phyloP scores from a whole-genome alignment of 2,329 filamentous ascomycete species.

The Colletotrichum sp. region DNA sequence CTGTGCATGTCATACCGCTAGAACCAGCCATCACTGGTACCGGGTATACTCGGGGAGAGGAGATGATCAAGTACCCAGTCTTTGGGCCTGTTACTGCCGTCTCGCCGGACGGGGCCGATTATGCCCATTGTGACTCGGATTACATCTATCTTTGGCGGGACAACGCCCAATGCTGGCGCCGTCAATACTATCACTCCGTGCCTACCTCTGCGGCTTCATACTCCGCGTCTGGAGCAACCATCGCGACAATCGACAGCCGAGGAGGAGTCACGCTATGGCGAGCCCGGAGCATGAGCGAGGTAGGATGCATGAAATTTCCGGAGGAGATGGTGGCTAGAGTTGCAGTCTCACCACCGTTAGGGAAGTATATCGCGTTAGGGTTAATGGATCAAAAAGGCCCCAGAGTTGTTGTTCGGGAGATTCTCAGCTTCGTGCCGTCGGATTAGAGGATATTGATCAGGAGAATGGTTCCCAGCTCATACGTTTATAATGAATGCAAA shows the following conservation, averaged over 20 bases:
- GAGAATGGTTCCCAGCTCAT: background rate
- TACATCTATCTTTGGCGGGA: slow-evolving; percentile 2
- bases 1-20: background rate
- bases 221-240: background rate
- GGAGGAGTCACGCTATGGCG: background rate
- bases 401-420: background rate
- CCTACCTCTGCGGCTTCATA: background rate
- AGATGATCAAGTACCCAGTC: background rate
- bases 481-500: background rate
- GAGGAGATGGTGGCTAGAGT: background rate
- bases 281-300: background rate
- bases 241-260: background rate
- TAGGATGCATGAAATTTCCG: slow-evolving; percentile 1
- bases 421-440: background rate
- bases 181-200: slow-evolving; percentile 1
- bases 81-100: background rate
- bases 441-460: background rate
- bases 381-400: background rate
- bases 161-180: background rate
- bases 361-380: background rate
- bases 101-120: background rate
- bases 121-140: background rate
- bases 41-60: background rate
- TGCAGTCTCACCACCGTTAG: background rate
- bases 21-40: background rate